Percentiles rank a stretch among this genome's conserved stretches.
Conservation (phyloP, 768 basidiomycete species). For the Russula foetens region DNA sequence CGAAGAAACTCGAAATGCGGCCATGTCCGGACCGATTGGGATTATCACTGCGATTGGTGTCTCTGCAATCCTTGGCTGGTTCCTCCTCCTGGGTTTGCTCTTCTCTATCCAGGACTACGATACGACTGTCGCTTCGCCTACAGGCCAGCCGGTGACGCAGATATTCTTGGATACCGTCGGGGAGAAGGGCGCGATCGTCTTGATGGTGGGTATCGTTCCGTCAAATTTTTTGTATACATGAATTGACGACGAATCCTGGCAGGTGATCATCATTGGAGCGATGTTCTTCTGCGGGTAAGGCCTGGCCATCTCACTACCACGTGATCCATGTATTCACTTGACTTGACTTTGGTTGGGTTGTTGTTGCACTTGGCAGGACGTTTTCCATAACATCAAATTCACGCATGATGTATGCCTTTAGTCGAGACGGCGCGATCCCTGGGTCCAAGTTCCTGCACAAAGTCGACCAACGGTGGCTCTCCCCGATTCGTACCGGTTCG, state of each 20-base stretch:
- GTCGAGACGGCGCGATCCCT: slow-evolving; percentile 67
- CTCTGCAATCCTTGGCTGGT: slow-evolving; percentile 67
- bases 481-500: slow-evolving; percentile 61
- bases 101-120: slow-evolving; percentile 73
- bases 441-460: slow-evolving; percentile 59
- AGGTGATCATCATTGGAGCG: slow-evolving; percentile 59
- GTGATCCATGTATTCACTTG: neutral
- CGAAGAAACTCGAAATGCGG: slow-evolving; percentile 61
- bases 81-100: slow-evolving; percentile 60
- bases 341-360: no score
- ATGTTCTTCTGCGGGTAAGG: slow-evolving; percentile 68
- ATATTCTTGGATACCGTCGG: slow-evolving; percentile 75
- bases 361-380: slow-evolving; percentile 33
- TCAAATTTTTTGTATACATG: neutral
- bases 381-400: slow-evolving; percentile 76
- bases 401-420: slow-evolving; percentile 78
- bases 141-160: slow-evolving; percentile 68
- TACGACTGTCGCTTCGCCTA: slow-evolving; percentile 40
- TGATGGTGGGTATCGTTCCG: slow-evolving; percentile 44
- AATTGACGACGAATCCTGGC: neutral
- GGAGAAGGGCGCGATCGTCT: slow-evolving; percentile 59
- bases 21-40: slow-evolving; percentile 56
- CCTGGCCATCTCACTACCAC: neutral
- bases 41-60: slow-evolving; percentile 67
- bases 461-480: slow-evolving; percentile 49